Evolutionary conservation across 495 filamentous ascomycete genomes (phyloP).

Genomic region (Bryoglossum gracile): DNA sequence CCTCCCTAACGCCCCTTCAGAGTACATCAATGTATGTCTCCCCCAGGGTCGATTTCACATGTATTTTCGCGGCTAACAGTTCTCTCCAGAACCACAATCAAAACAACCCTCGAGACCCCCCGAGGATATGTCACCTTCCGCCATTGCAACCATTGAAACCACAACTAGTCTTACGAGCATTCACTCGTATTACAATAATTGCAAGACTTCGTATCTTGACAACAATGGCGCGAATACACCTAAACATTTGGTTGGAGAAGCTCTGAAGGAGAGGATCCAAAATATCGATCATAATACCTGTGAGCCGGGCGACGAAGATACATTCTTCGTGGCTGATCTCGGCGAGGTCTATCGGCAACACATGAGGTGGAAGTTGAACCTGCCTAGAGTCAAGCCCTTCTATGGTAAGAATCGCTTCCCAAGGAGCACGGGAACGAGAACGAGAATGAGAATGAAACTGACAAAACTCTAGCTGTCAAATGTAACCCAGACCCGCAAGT

Average conservation of each 20-base stretch:
- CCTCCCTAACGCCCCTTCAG: constrained; percentile 65
- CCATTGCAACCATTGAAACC: constrained; percentile 46
- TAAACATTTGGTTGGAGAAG: constrained; percentile 63
- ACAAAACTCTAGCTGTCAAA: constrained; percentile 69
- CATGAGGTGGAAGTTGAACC: constrained; percentile 91
- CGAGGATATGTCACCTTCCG: constrained; percentile 70
- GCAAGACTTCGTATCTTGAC: constrained; percentile 21
- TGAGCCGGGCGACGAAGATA: constrained; percentile 85
- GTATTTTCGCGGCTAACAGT: background rate
- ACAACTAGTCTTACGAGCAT: constrained; percentile 21
- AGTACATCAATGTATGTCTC: no score
- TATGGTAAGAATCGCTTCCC: constrained; percentile 64
- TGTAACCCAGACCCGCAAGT: constrained; percentile 94
- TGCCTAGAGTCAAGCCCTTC: constrained; percentile 89
- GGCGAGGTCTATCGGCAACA: constrained; percentile 99
- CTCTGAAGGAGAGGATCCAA: constrained; percentile 73
- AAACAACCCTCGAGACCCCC: constrained; percentile 10
- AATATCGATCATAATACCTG: constrained; percentile 78
- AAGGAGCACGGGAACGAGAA: no score
- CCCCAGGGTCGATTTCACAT: no score
- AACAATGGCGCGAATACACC: constrained; percentile 31
- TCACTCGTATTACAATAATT: constrained; percentile 22
- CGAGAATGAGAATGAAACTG: constrained; percentile 15
- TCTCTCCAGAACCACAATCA: background rate
- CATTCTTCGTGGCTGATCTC: constrained; percentile 97